Evolutionary conservation across 257 asterid genomes (phyloP).

Genomic region (Haberlea rhodopensis): DNA sequence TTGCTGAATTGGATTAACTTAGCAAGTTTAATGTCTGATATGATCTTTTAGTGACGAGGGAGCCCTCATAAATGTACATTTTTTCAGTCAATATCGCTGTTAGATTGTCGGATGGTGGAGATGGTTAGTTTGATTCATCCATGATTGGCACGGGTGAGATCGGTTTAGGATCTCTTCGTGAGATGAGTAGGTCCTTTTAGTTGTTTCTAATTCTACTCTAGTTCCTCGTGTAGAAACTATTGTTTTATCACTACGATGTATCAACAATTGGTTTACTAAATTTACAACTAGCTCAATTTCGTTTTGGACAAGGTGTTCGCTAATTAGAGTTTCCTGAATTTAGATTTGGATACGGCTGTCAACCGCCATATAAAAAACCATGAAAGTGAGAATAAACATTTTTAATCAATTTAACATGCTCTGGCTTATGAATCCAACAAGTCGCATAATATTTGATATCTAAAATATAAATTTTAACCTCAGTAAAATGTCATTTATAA

Average conservation of each 20-base stretch:
- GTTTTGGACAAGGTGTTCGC: too few species aligned
- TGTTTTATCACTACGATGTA: conserved; percentile 15
- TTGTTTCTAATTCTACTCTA: conserved; percentile 7
- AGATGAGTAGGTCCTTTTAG: conserved; percentile 4
- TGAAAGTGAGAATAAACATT: too few species aligned
- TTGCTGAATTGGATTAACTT: conserved; percentile 59
- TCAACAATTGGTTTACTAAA: too few species aligned
- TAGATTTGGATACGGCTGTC: too few species aligned
- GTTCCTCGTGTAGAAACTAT: conserved; percentile 26
- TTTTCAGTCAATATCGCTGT: conserved; percentile 17
- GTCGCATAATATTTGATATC: too few species aligned
- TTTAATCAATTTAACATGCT: too few species aligned
- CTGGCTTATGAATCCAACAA: too few species aligned
- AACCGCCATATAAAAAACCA: too few species aligned
- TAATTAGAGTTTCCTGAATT: too few species aligned
- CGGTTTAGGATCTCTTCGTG: neutral
- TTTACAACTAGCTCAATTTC: too few species aligned
- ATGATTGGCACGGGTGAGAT: neutral
- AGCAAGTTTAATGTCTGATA: conserved; percentile 8
- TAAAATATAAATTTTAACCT: too few species aligned
- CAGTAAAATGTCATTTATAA: too few species aligned
- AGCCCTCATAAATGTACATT: conserved; percentile 19
- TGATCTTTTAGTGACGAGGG: neutral
- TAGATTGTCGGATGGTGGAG: conserved; percentile 10
- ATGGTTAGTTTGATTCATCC: conserved; percentile 11